Base-by-base conservation (phyloP, 805 yeast species). In the Kazachstania viticola region DNA sequence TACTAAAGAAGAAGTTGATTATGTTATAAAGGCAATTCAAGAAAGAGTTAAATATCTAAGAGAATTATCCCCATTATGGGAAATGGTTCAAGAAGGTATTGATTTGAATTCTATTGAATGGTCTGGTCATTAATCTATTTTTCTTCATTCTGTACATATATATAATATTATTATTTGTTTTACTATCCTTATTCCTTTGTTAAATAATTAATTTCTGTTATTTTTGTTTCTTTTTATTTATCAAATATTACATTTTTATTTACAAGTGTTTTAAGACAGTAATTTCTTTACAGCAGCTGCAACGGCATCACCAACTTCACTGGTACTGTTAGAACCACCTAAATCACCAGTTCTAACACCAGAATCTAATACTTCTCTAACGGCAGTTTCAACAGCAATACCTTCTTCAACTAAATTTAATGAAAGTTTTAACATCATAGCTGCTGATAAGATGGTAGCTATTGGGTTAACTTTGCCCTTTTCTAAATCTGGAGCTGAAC, bases 31-130 rank as follows among this genome's bases (percentile, higher is more conserved):
- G 37, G 95, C 95, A 11, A 83, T 91, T 36, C 67, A 73, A 35
- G 87, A 83, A 56, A 75, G 96, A 60, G 97, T 91, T 34, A 78
- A 76, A 41, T 84, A 84, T 61, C 70, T 91, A 54, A 75, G 98
- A 61, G 88, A 85, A 51, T 68, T 91, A 61, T 76, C 91, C 36
- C 98, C 98, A 30, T 67, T 91, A 48, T 91, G 97, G 97, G 98
- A 91, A 64, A 87, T 91, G 97, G 95, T 84, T 36, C 95, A 91
- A 61, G 97, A 91, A 44, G 98, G 98, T 45, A 88, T 91, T 49
- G 98, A 91, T 54, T 67, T 91, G 56, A 72, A 79, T 51, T 71
- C 93, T 21, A 91, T 91, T 49, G 94, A 91, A 64, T 91, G 98
- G 98, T 82, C 95, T 38, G 97, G 95, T 43, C 98, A 91, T 61